Conservation (phyloP, 441 rosid genomes). For the Jatropha multifida region DNA sequence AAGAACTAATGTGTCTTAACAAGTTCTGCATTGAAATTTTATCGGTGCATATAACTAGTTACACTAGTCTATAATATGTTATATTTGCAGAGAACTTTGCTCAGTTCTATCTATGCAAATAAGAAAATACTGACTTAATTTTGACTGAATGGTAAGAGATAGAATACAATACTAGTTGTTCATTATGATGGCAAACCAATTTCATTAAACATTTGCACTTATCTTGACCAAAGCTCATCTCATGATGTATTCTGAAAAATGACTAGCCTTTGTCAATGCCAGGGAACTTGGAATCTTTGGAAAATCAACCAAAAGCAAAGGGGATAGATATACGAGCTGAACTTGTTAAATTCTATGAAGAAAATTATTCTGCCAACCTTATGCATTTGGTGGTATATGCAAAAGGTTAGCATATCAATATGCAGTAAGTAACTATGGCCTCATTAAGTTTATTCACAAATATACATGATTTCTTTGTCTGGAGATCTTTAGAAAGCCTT, state of each 20-base stretch:
- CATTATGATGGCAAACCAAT: background rate
- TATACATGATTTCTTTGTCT: conserved; percentile 19
- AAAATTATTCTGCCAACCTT: conserved; percentile 85
- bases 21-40: too few species aligned
- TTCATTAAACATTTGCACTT: background rate
- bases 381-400: conserved; percentile 84
- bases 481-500: conserved; percentile 58
- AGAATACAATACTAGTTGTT: background rate
- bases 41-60: too few species aligned
- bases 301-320: conserved; percentile 69
- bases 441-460: conserved; percentile 4
- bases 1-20: background rate
- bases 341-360: conserved; percentile 78
- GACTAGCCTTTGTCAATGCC: conserved; percentile 12
- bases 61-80: too few species aligned
- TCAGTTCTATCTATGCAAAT: too few species aligned
- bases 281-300: conserved; percentile 94
- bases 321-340: conserved; percentile 78
- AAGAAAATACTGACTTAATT: too few species aligned
- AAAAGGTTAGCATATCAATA: conserved; percentile 54
- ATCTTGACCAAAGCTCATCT: background rate
- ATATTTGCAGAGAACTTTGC: too few species aligned
- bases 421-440: background rate
- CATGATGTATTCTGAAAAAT: background rate
- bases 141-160: background rate